These are phyloP conservation scores for Tephrocybe rancida DNA, from an alignment of 768 basidiomycete genomes.

Conservation along the genomic window DNA sequence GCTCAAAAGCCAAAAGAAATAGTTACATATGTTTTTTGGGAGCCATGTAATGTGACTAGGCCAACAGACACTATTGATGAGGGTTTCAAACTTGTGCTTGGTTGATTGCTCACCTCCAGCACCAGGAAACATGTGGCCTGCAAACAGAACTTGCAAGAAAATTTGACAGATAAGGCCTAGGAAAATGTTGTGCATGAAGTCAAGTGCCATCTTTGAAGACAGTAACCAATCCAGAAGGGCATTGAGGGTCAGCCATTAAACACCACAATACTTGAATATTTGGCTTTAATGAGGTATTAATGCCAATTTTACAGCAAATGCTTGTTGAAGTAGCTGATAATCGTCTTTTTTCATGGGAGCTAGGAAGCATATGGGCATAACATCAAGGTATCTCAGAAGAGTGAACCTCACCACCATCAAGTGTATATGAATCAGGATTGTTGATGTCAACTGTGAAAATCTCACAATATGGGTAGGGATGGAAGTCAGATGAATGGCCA, in stretches of 20 bases:
- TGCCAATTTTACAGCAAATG: slow-evolving; percentile 12
- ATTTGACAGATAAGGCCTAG: slow-evolving; percentile 24
- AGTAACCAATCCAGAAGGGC: slow-evolving; percentile 29
- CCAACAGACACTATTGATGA: slow-evolving; percentile 29
- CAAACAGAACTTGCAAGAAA: slow-evolving; percentile 22
- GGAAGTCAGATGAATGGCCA: slow-evolving; percentile 24
- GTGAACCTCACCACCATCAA: slow-evolving; percentile 14
- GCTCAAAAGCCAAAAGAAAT: background rate
- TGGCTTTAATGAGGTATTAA: slow-evolving; percentile 7
- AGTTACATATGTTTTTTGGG: slow-evolving; percentile 35
- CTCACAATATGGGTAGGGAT: slow-evolving; percentile 29
- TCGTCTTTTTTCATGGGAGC: slow-evolving; percentile 21
- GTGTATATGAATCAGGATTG: background rate
- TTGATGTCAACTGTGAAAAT: slow-evolving; percentile 21
- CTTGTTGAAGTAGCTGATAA: slow-evolving; percentile 13
- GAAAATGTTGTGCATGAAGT: slow-evolving; percentile 34
- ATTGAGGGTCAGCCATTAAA: slow-evolving; percentile 25
- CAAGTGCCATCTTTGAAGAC: slow-evolving; percentile 20
- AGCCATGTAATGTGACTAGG: slow-evolving; percentile 30
- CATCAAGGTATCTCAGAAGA: background rate
- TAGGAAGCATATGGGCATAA: background rate
- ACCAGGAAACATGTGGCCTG: slow-evolving; percentile 26
- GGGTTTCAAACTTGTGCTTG: slow-evolving; percentile 23
- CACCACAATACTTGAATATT: slow-evolving; percentile 22
- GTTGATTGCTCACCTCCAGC: slow-evolving; percentile 21